Conservation (phyloP, 352 stramenopile genomes). For the Elongisporangium senticosum region DNA sequence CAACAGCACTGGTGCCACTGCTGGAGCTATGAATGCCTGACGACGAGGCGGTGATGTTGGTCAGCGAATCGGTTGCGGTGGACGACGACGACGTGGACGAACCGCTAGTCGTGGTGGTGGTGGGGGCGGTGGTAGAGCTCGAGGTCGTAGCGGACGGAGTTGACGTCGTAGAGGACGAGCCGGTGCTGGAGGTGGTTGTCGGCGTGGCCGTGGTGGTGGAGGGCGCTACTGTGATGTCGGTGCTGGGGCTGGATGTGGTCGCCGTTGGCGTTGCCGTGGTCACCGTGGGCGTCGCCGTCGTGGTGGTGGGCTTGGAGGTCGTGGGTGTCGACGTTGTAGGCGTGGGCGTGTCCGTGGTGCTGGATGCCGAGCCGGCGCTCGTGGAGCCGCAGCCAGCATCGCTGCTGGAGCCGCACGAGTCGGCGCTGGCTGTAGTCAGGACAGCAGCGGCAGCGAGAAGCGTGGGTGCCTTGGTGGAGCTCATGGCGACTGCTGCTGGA, state of each 20-base stretch:
- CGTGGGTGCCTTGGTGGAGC: too few species aligned
- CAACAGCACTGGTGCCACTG: too few species aligned
- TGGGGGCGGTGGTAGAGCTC: slow-evolving; percentile 7
- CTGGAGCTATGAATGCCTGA: too few species aligned
- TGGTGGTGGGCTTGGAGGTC: slow-evolving; percentile 8
- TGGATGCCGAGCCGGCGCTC: slow-evolving; percentile 47
- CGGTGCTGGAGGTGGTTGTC: slow-evolving; percentile 13
- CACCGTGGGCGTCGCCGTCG: slow-evolving; percentile 9
- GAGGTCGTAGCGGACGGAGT: slow-evolving; percentile 5
- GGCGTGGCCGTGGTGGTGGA: slow-evolving; percentile 11
- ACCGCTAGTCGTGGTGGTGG: not conserved
- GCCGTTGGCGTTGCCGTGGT: slow-evolving; percentile 7
- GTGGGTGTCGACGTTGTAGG: slow-evolving; percentile 3
- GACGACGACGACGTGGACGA: slow-evolving; percentile 10
- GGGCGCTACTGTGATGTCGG: slow-evolving; percentile 6
- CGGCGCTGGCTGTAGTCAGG: too few species aligned
- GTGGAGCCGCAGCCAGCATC: slow-evolving; percentile 48
- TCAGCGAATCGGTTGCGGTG: not conserved
- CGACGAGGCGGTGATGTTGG: slow-evolving; percentile 2
- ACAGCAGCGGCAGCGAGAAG: too few species aligned
- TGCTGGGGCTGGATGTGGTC: not conserved
- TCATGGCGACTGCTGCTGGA: too few species aligned
- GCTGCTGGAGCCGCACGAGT: slow-evolving; percentile 44
- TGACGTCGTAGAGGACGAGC: not conserved
- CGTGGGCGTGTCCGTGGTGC: slow-evolving; percentile 3